Evolutionary conservation across 148 eudicot genomes (phyloP).

Genomic region (Chenopodium berlandieri): DNA sequence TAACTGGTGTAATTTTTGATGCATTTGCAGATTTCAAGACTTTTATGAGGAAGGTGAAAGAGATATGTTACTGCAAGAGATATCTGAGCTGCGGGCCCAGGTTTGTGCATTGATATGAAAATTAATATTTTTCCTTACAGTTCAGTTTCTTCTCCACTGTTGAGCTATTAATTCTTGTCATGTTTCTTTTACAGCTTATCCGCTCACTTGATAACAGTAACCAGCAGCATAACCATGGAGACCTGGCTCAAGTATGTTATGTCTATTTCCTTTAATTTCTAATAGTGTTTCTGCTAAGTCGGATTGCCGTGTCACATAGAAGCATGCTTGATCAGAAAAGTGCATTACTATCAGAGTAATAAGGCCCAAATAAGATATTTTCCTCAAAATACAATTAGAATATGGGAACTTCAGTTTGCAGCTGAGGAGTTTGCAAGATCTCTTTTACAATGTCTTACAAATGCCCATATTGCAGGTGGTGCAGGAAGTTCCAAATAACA

Average conservation of each 20-base stretch:
- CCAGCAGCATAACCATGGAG: slow-evolving; percentile 37
- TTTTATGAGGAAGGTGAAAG: slow-evolving; percentile 98
- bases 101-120: slow-evolving; percentile 31
- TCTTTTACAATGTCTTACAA: background rate
- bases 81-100: slow-evolving; percentile 88
- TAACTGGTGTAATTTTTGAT: slow-evolving; percentile 6
- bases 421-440: background rate
- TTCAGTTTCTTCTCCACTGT: background rate
- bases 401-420: background rate
- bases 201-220: slow-evolving; percentile 45
- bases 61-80: slow-evolving; percentile 71
- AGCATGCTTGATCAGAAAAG: background rate
- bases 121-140: slow-evolving; percentile 16
- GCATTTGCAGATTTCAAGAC: slow-evolving; percentile 64
- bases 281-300: background rate
- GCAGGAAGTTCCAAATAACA: slow-evolving; percentile 38
- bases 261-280: background rate
- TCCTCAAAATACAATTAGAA: background rate
- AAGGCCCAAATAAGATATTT: background rate
- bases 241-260: slow-evolving; percentile 37
- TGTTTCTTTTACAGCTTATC: slow-evolving; percentile 51
- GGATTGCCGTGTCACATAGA: background rate
- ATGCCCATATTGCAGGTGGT: slow-evolving; percentile 7
- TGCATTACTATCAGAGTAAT: background rate
- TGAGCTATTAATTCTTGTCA: background rate